Evolutionary conservation across 2,329 filamentous ascomycete genomes (phyloP).

Genomic region (Aspergillus neoniger): DNA sequence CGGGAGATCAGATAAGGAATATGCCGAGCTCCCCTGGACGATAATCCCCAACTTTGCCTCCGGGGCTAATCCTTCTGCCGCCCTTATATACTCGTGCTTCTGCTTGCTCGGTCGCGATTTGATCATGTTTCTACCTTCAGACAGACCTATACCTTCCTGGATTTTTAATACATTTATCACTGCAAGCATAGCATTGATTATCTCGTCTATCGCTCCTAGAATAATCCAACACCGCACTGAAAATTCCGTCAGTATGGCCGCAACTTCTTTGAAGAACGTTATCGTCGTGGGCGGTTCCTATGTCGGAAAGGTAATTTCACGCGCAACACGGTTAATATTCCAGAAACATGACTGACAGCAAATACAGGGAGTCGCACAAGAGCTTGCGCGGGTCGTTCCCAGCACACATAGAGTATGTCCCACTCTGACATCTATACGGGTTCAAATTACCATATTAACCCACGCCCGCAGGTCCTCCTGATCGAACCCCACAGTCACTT

Average conservation of each 20-base stretch:
- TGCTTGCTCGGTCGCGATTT: neutral
- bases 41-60: neutral
- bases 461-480: conserved; percentile 30
- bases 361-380: conserved; percentile 33
- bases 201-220: neutral
- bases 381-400: conserved; percentile 37
- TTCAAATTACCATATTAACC: neutral
- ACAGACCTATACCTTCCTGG: neutral
- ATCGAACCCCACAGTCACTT: conserved; percentile 41
- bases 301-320: conserved; percentile 31
- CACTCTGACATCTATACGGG: neutral
- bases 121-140: neutral
- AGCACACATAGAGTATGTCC: conserved; percentile 36
- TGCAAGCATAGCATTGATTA: neutral
- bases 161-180: neutral
- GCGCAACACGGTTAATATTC: too few species aligned
- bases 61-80: conserved; percentile 9
- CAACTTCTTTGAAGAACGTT: conserved; percentile 35
- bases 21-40: neutral
- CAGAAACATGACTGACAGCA: conserved; percentile 9
- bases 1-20: conserved; percentile 9
- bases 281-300: conserved; percentile 41
- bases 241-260: conserved; percentile 25
- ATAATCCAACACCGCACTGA: neutral
- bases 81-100: conserved; percentile 4